Base-by-base conservation (phyloP, 2,329 filamentous ascomycete genomes). In the Fusarium solani-melongenae region DNA sequence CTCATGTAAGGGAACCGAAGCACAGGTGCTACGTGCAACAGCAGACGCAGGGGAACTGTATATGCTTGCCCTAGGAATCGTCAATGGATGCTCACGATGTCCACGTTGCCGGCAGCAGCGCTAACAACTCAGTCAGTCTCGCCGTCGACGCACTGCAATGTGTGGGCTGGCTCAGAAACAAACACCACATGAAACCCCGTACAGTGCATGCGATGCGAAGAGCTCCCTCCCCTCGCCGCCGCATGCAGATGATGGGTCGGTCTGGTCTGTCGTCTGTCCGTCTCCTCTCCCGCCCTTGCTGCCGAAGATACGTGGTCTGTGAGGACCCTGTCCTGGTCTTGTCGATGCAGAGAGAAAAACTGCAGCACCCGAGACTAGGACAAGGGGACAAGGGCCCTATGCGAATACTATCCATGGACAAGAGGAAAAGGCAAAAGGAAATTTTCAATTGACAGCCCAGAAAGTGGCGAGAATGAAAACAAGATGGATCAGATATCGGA, bases 221-320 rank as follows among this genome's bases (percentile, higher is more conserved):
- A 39, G 62, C 24, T 17, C 39, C 27, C 27, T 64, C 57, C 51
- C 41, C 41, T 44, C 64, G 49, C 36, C 51, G 70, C 66, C 39
- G 64, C 61, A 57, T 73, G 67, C 67, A 73, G 60, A 62, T 68
- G 56, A 73, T 71, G 67, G 60, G 56, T 53, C 24, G 49, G 38
- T 34, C 33, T 38, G 56, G 56, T 22, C 20, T 46, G 41, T 27
- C 38, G 44, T 51, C 44, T 51, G 57, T 51, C 44, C 29, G 57
- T 38, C 63, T 62, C 64, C 56, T 70, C 61, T 70, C 57, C 60
- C 61, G 63, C 59, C 31, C 65, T 62, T 34, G 58, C 41, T 74
- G 62, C 66, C 66, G 69, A 75, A 74, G 67, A 46, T 68, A 36
- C 39, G 33, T 67, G 72, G 72, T 62, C 72, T 58, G 72, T 75